A percentile compares a stretch with the other conserved stretches of the same genome.
phyloP scores from a whole-genome alignment of 208 protist species.

The Strigomonas culicis region DNA sequence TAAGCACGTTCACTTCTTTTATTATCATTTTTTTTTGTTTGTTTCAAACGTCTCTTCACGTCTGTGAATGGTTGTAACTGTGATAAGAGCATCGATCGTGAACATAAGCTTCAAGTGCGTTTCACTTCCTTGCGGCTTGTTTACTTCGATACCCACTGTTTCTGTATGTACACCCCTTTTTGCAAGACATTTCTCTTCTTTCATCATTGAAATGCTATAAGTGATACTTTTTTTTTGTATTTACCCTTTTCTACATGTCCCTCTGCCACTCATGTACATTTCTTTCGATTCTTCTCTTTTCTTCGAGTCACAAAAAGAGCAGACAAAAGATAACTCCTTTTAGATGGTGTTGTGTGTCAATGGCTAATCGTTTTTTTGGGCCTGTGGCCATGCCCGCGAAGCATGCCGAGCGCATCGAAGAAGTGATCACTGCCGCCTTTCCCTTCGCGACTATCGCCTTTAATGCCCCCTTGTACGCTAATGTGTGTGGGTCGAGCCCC shows the following conservation, averaged over 20 bases:
- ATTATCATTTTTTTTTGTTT: neutral
- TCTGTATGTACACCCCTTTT: neutral
- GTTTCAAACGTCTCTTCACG: neutral
- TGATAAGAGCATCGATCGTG: neutral
- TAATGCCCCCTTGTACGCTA: neutral
- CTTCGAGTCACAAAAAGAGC: neutral
- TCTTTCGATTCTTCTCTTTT: neutral
- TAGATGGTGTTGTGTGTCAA: neutral
- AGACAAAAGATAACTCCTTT: too few species aligned
- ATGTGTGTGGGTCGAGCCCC: too few species aligned
- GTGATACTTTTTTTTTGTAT: constrained; percentile 9
- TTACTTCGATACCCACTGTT: too few species aligned
- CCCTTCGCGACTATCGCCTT: neutral
- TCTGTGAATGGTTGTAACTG: neutral
- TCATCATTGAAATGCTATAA: neutral
- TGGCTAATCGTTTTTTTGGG: too few species aligned
- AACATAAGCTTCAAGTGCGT: too few species aligned
- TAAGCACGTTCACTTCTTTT: constrained; percentile 2
- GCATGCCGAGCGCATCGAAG: too few species aligned
- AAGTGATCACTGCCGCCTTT: neutral
- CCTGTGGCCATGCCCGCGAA: too few species aligned
- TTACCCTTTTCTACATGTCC: constrained; percentile 2
- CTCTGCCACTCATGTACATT: neutral
- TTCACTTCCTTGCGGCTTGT: too few species aligned
- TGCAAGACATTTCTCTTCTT: neutral